Conservation (phyloP, 2,329 filamentous ascomycete genomes). For the Neofusicoccum laricinum region DNA sequence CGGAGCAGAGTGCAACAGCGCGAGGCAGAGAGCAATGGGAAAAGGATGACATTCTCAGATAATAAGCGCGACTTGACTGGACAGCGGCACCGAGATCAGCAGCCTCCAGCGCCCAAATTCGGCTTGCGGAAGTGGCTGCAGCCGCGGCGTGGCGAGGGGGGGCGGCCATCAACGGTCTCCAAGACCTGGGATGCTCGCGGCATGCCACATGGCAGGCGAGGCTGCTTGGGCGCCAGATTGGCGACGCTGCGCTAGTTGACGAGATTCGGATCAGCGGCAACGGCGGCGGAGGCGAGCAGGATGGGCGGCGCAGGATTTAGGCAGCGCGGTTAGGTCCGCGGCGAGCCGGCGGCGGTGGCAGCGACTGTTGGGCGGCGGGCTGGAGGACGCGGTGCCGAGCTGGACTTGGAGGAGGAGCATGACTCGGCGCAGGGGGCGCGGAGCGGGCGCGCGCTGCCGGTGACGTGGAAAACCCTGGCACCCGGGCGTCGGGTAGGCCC, state of each 20-base stretch:
- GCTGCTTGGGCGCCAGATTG: background rate
- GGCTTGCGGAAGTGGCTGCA: background rate
- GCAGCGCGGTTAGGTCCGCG: background rate
- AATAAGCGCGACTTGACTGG: background rate
- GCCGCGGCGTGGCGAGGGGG: background rate
- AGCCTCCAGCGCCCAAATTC: background rate
- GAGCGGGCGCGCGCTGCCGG: background rate
- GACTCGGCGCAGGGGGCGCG: background rate
- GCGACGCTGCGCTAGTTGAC: background rate
- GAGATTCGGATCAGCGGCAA: conserved; percentile 1
- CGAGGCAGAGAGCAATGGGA: too few relatives aligned
- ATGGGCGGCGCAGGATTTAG: background rate
- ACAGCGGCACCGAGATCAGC: background rate
- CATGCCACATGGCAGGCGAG: background rate
- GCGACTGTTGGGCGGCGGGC: background rate
- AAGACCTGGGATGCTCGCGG: background rate
- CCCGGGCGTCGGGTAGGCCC: background rate
- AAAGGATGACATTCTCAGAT: background rate
- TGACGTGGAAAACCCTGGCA: background rate
- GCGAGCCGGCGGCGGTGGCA: background rate
- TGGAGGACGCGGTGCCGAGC: background rate
- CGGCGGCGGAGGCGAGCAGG: background rate
- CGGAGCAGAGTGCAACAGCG: background rate
- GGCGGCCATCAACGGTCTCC: background rate
- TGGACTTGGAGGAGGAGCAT: background rate